Base-by-base conservation (phyloP, 2,329 filamentous ascomycete genomes). In the Venturia aucupariae region DNA sequence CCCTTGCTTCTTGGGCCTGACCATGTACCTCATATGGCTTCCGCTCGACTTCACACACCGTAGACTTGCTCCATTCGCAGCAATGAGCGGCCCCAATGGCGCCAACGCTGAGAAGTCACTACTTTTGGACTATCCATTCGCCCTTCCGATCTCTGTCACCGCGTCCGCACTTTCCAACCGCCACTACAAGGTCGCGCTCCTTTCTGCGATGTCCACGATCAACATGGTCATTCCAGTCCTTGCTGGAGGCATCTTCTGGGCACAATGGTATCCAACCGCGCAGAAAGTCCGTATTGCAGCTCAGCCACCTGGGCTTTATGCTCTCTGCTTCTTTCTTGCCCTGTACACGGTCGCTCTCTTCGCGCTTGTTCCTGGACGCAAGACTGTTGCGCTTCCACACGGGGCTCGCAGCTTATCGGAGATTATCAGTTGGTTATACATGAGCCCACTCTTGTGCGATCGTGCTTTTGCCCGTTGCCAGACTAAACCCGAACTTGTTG, bases 391-490 rank as follows among this genome's bases (percentile, higher is more conserved):
- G 51, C 82, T 96, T 1, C 90, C 91, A 0, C 91, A 95, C 72
- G 81, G 82, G 5, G 86, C 90, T 48, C 84, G 82, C 66, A 90
- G 84, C 59, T 80, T 95, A 22, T 89, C 89, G 1, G 90, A 92
- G 72, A 80, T 92, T 27, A 82, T 95, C 69, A 88, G 86, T 71
- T 92, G 93, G 72, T 80, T 93, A 51, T 86, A 90, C 66, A 86
- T 87, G 68, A 87, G 86, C 54, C 87, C 88, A 30, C 78, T 95
- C 22, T 78, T 90, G 1, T 80, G 83, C 5, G 92, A 96, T 71
- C 81, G 86, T 11, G 84, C 88, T 0, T 93, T 97, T 72, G 82
- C 86, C 61, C 83, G 86, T 44, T 84, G 88, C 2, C 79, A 81
- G 35, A 86, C 81, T n/a, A 87, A 86, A 68, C 79, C 79, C 0